Percentiles rank a stretch among this genome's conserved stretches.
Conservation (phyloP, 2,329 filamentous ascomycete genomes). For the Didymella glomerata region DNA sequence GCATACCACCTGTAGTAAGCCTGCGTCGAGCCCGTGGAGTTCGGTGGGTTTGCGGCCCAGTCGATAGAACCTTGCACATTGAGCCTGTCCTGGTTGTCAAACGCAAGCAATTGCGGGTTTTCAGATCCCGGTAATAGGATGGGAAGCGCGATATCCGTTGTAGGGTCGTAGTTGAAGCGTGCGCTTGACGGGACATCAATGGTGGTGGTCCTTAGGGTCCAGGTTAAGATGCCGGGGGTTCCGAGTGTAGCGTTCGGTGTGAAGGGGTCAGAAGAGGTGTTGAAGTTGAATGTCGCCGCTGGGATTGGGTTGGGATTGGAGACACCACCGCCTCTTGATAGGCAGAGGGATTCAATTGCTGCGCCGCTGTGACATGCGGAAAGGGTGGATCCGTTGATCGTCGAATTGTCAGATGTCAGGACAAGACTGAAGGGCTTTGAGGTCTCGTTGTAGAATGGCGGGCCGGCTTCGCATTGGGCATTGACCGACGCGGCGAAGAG, state of each 20-base stretch:
- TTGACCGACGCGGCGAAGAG: conserved; percentile 36
- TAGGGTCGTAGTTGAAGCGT: conserved; percentile 48
- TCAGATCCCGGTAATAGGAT: conserved; percentile 49
- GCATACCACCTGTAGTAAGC: conserved; percentile 56
- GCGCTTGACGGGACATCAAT: conserved; percentile 49
- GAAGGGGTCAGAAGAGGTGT: conserved; percentile 40
- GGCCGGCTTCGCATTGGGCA: conserved; percentile 33
- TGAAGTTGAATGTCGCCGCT: conserved; percentile 43
- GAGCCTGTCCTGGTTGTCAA: conserved; percentile 52
- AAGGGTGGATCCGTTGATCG: conserved; percentile 52
- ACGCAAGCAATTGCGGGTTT: conserved; percentile 47
- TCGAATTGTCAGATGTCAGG: conserved; percentile 50
- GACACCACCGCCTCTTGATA: conserved; percentile 33
- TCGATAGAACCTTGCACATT: conserved; percentile 53
- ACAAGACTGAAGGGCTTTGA: conserved; percentile 57
- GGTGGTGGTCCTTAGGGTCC: conserved; percentile 52
- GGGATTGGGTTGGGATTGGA: conserved; percentile 32
- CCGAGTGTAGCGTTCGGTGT: conserved; percentile 27
- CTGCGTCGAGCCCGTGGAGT: conserved; percentile 22
- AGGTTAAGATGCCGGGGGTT: conserved; percentile 50
- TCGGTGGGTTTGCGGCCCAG: conserved; percentile 50
- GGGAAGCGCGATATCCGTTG: conserved; percentile 55
- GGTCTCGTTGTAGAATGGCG: conserved; percentile 43
- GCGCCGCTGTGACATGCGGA: conserved; percentile 59
- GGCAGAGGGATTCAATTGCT: conserved; percentile 58